Evolutionary conservation across 495 filamentous ascomycete genomes (phyloP), one percentile per base, ranked within the genome.

Genomic region (Aspergillus avenaceus): DNA sequence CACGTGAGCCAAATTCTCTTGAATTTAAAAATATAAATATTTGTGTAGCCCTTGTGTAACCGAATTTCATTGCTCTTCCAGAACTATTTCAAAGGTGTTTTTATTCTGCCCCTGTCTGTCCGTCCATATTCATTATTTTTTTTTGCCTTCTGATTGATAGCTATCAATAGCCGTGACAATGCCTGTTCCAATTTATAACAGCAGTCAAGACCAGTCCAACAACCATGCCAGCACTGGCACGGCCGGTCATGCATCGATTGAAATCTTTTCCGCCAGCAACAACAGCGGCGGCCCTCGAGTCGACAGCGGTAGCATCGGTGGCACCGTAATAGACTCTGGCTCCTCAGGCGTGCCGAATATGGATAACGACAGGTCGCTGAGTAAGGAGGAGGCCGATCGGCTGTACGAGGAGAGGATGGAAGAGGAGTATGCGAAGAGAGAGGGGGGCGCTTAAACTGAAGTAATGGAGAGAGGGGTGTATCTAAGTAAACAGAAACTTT

Each of bases 401-500:
- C 49, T 78, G 13, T 89, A 87, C 44, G 81, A 85, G 60, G 84
- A 87, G 69, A 69, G 77, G n/a, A 88, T 87, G 53, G 83, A 86
- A 71, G 85, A 88, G 32, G 84, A 89, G 65, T 88, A 89, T 62
- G 84, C 85, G n/a, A 87, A 87, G 74, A 65, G 84, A 41, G 85
- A 87, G 55, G 84, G 85, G 1, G 84, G 85, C 31, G 82, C 84
- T 24, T 87, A 51, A 54, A 32, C 3, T 5, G 29, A 13, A 32
- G 11, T 8, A 12, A 32, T 32, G 3, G 11, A 13, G 4, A 32
- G 11, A 4, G 29, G 29, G 29, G 29, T 12, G 4, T 4, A n/a
- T n/a, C n/a, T n/a, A n/a, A n/a, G n/a, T n/a, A n/a, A n/a, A n/a
- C n/a, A n/a, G n/a, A n/a, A n/a, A n/a, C n/a, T n/a, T n/a, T n/a